These are phyloP conservation scores for Suhomyces prunicola DNA, from an alignment of 805 yeast genomes.

Conservation along the genomic window DNA sequence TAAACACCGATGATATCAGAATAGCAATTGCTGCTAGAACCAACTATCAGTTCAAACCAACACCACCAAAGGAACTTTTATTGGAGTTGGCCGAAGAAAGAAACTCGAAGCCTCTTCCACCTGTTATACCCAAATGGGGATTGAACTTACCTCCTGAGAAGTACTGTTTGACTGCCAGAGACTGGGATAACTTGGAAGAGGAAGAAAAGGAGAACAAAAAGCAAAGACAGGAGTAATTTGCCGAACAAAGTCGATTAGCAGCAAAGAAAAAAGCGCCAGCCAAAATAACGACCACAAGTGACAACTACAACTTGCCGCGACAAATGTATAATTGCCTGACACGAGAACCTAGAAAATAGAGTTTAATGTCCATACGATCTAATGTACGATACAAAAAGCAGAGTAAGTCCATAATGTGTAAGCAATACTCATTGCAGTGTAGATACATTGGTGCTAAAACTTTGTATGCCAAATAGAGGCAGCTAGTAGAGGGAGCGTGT, in stretches of 20 bases:
- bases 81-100: constrained; percentile 90
- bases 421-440: not conserved
- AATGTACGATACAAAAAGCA: not conserved
- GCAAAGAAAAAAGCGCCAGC: not conserved
- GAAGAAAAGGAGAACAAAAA: constrained; percentile 14
- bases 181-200: constrained; percentile 51
- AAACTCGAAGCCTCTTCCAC: constrained; percentile 85
- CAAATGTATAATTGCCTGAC: not conserved
- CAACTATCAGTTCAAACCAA: constrained; percentile 93
- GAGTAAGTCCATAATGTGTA: not conserved
- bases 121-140: constrained; percentile 89
- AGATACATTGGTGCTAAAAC: not conserved
- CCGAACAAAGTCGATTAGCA: not conserved
- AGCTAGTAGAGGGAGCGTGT: too few relatives aligned
- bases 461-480: too few relatives aligned
- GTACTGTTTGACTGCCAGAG: constrained; percentile 84
- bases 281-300: not conserved
- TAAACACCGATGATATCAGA: constrained; percentile 86
- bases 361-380: not conserved
- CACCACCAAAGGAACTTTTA: constrained; percentile 87
- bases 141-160: constrained; percentile 95
- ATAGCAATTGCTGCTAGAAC: constrained; percentile 91
- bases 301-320: not conserved
- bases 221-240: constrained; percentile 1
- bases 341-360: not conserved